phyloP scores from a whole-genome alignment of 306 rosid species.

The Hippophae rhamnoides region DNA sequence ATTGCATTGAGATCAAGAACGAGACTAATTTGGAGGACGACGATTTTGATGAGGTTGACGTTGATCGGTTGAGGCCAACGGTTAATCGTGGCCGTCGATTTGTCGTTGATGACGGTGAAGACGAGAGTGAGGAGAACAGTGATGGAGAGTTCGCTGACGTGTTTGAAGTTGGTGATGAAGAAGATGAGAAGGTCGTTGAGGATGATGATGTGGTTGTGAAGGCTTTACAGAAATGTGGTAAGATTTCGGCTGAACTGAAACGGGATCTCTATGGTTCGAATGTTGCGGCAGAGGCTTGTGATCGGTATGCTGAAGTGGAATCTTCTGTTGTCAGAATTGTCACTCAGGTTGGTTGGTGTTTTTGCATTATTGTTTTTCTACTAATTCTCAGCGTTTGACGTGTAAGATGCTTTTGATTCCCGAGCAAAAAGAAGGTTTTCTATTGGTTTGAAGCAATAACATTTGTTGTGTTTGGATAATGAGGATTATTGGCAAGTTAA shows the following conservation, averaged over 20 bases:
- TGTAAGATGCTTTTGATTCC: background rate
- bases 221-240: slow-evolving; percentile 83
- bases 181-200: slow-evolving; percentile 16
- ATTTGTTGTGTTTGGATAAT: background rate
- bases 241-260: slow-evolving; percentile 73
- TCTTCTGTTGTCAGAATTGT: slow-evolving; percentile 76
- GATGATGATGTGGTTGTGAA: slow-evolving; percentile 65
- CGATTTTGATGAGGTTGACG: slow-evolving; percentile 29
- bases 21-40: slow-evolving; percentile 46
- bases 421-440: background rate
- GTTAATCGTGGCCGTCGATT: slow-evolving; percentile 61
- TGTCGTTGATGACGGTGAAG: slow-evolving; percentile 39
- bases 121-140: slow-evolving; percentile 30
- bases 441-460: background rate
- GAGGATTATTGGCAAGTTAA: background rate
- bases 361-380: background rate
- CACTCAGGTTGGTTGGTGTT: slow-evolving; percentile 44
- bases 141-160: slow-evolving; percentile 34
- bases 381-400: background rate
- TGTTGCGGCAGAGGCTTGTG: slow-evolving; percentile 38
- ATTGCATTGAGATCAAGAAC: slow-evolving; percentile 38
- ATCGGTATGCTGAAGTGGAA: slow-evolving; percentile 73
- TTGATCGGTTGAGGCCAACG: slow-evolving; percentile 1
- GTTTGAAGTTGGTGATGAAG: slow-evolving; percentile 41
- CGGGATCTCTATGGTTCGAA: slow-evolving; percentile 57